These are phyloP conservation scores for maize (Zea mays) DNA, from an alignment of 176 grass and related monocot genomes.

Conservation along the genomic window DNA sequence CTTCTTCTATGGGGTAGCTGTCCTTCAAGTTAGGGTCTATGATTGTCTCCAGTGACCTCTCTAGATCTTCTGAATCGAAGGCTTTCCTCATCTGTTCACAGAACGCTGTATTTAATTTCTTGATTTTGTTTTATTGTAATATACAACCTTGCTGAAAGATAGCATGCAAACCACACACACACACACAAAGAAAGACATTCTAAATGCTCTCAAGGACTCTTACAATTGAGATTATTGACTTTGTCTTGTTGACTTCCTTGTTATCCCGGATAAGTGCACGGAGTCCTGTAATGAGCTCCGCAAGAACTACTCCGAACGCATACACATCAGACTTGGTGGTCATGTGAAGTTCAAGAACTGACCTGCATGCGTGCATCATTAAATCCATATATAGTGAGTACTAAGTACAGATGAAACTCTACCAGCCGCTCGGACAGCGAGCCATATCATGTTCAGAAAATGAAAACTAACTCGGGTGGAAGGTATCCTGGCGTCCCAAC, in stretches of 20 bases:
- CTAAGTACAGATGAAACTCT: background rate
- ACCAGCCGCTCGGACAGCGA: background rate
- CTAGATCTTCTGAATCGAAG: constrained; percentile 42
- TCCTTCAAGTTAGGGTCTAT: constrained; percentile 55
- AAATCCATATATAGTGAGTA: background rate
- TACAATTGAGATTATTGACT: constrained; percentile 61
- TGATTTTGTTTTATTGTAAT: constrained; percentile 8
- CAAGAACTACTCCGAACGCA: constrained; percentile 74
- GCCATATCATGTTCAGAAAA: background rate
- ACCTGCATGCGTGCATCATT: constrained; percentile 33
- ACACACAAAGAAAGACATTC: too few species aligned
- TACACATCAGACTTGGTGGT: constrained; percentile 67
- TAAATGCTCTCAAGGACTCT: background rate
- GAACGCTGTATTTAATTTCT: background rate
- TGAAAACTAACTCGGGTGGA: constrained; percentile 62
- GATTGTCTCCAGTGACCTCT: constrained; percentile 44
- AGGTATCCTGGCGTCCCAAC: constrained; percentile 79
- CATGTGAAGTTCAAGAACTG: constrained; percentile 68
- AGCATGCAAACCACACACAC: background rate
- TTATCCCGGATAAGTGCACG: constrained; percentile 57
- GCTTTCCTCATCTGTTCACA: constrained; percentile 58
- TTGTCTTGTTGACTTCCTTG: constrained; percentile 55
- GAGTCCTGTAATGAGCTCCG: constrained; percentile 62
- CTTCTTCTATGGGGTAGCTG: constrained; percentile 57
- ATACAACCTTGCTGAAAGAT: constrained; percentile 7